Evolutionary conservation across 768 basidiomycete species (phyloP), one percentile per base, ranked within the genome.

Genomic region (Lentinula edodes): DNA sequence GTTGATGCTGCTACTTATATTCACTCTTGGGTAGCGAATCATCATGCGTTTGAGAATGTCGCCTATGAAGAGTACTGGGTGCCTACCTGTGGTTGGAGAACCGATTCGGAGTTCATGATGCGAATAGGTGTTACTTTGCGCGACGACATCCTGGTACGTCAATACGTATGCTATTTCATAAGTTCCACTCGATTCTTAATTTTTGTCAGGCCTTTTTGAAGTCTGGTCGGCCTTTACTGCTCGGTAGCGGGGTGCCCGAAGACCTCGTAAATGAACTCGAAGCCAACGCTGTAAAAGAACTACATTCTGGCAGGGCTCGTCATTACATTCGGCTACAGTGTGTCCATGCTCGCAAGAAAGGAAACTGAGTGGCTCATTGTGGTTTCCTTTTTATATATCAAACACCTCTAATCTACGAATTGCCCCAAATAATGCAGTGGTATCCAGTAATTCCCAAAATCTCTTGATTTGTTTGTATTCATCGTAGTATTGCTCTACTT

Each of bases 191-290:
- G 52, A 35, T 23, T 28, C 28, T 4, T 28, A 34, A 58, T 52
- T 20, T 46, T 51, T 15, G 62, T 18, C 63, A 91, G 88, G 76
- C 81, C 13, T 90, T 92, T 68, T 67, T 92, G 43, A 79, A 77
- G 64, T 84, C 86, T 0, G 85, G 82, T 16, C 78, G 88, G n/a
- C 86, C 88, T 20, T 74, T 91, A 45, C 78, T 92, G 2, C 78
- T 91, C 5, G 81, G 84, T 12, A 81, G 76, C 66, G 90, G 88
- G 4, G 66, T 90, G 34, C 70, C 84, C 2, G 79, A 81, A 67
- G 71, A 74, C 7, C 67, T 85, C 15, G 78, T 90, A 20, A 74
- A 84, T 61, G 74, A 80, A 36, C 71, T 91, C 16, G 79, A 89
- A 69, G 58, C 60, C 5, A 80, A 83, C 23, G 80, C 84, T 12